phyloP scores from a whole-genome alignment of 257 asterid genomes.

The Misopates orontium region DNA sequence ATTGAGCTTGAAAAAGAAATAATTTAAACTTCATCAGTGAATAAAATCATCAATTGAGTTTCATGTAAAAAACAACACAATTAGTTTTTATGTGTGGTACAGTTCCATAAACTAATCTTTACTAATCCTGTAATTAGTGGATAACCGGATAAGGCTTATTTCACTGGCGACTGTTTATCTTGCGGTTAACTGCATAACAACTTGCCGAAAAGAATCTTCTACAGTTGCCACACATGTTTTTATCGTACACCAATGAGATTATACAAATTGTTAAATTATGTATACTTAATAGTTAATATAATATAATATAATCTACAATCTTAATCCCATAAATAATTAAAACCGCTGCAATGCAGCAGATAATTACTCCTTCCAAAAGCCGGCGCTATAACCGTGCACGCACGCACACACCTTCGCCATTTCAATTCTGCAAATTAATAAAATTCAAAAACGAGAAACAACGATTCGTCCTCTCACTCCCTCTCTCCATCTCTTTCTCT shows the following conservation, averaged over 20 bases:
- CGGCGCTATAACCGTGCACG: conserved; percentile 31
- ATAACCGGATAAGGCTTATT: conserved; percentile 12
- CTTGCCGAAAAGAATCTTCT: no score
- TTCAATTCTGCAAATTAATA: conserved; percentile 26
- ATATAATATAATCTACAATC: no score
- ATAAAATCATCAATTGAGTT: no score
- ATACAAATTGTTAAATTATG: no score
- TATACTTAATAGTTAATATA: no score
- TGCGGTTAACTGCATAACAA: conserved; percentile 11
- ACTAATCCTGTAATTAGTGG: background rate
- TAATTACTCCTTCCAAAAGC: background rate
- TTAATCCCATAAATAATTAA: background rate
- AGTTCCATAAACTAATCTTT: background rate
- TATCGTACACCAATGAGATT: no score
- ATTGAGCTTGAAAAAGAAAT: no score
- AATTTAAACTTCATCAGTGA: no score
- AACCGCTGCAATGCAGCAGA: no score
- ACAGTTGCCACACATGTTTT: no score
- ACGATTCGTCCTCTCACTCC: conserved; percentile 16
- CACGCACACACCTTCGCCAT: conserved; percentile 18
- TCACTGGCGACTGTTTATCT: background rate
- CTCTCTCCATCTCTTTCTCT: conserved; percentile 25
- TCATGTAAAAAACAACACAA: no score
- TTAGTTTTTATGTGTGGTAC: no score
- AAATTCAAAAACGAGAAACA: conserved; percentile 18